Base-by-base conservation (phyloP, 768 basidiomycete species). In the Naematelia encephala region DNA sequence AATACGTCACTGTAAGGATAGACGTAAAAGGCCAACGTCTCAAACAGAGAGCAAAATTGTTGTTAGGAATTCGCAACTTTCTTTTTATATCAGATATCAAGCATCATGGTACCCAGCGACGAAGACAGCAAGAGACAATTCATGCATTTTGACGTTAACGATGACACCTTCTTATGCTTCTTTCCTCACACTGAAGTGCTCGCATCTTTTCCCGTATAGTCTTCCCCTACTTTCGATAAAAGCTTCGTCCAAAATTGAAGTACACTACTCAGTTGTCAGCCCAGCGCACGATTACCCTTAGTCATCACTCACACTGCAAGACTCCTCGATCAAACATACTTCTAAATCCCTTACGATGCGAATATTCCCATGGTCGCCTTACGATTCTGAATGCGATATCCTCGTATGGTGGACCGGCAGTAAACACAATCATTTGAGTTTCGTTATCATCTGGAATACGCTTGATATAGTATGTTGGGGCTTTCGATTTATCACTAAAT, bases 351-450 rank as follows among this genome's bases (percentile, higher is more conserved):
- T 91, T 94, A 60, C 61, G 56, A 62, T 98, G 93, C 39, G 91
- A 93, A 77, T 90, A 94, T 69, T 98, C 96, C 96, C 96, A 99
- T 77, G 96, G 92, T 54, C 91, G 84, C 69, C 96, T 91, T 59
- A 99, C 94, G 61, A 99, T 94, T 60, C 91, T 84, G 81, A 99
- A 99, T 5, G 96, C 96, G 62, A 98, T 93, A 66, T 98, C 96
- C 78, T 99, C 94, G 74, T 99, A 99, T 0, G 94, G 94, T 52
- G 94, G 93, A 5, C 96, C 96, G 27, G 96, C 91, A 64, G 85
- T 91, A 80, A 99, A 99, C 69, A 92, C 86, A 27, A 99, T 79
- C 21, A 96, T 81, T 12, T 90, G 89, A 1, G 94, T 98, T 56
- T 99, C 96, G 60, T 92, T 90, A 73, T 98, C 96, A 4, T 90